These are phyloP conservation scores for Cinchona pubescens DNA, from an alignment of 257 asterid species.

Conservation along the genomic window DNA sequence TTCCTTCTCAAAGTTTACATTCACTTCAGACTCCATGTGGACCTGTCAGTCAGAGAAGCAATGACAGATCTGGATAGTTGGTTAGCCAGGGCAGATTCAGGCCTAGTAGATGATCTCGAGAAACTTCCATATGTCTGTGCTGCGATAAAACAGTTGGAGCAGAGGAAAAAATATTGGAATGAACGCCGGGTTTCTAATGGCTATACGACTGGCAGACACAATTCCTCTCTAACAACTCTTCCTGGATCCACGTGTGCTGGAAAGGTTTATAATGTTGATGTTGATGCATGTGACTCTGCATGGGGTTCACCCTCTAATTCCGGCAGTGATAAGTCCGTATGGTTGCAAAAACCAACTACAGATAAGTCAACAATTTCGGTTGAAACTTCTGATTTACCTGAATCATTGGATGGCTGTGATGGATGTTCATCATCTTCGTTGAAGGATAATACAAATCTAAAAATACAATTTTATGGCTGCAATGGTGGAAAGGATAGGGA, in stretches of 20 bases:
- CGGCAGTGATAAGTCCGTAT: conserved; percentile 25
- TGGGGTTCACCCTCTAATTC: conserved; percentile 20
- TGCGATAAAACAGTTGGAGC: conserved; percentile 75
- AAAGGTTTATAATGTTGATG: background rate
- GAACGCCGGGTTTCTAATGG: conserved; percentile 39
- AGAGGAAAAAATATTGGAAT: conserved; percentile 74
- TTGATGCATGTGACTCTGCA: conserved; percentile 20
- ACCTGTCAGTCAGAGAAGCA: conserved; percentile 76
- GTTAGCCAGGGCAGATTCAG: conserved; percentile 92
- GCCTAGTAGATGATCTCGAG: conserved; percentile 88
- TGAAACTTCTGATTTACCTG: conserved; percentile 37
- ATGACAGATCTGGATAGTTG: conserved; percentile 83
- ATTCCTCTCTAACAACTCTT: conserved; percentile 34
- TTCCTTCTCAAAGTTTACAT: conserved; percentile 73
- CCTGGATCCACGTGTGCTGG: conserved; percentile 15
- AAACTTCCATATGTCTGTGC: conserved; percentile 90
- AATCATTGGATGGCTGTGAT: conserved; percentile 34
- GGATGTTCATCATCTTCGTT: conserved; percentile 40
- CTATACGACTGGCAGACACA: conserved; percentile 25
- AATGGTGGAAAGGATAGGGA: conserved; percentile 39
- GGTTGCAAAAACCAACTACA: conserved; percentile 31
- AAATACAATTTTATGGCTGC: conserved; percentile 26
- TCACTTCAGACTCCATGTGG: conserved; percentile 91
- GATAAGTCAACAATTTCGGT: conserved; percentile 26
- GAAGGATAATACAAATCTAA: conserved; percentile 26